Conservation (phyloP, 2,329 filamentous ascomycete genomes). For the Talaromyces piceae region DNA sequence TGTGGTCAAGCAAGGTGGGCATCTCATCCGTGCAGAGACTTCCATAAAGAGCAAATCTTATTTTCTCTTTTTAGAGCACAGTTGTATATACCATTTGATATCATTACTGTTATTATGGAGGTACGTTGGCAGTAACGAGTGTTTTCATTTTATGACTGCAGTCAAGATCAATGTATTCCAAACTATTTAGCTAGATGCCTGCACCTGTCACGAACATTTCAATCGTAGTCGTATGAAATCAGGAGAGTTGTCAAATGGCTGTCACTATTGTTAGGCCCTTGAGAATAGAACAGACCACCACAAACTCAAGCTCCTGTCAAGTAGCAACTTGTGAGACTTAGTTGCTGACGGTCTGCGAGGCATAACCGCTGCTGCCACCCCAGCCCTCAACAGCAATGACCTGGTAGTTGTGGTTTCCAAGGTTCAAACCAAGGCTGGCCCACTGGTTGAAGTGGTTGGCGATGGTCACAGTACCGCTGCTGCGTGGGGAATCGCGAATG, state of each 20-base stretch:
- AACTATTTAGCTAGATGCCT: background rate
- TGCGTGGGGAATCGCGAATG: constrained; percentile 29
- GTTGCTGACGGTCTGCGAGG: constrained; percentile 6
- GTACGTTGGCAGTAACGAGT: background rate
- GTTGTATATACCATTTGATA: background rate
- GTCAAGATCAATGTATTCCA: background rate
- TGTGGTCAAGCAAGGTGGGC: background rate
- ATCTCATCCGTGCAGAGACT: background rate
- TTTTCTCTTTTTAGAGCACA: background rate
- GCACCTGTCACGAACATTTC: background rate
- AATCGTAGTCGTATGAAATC: background rate
- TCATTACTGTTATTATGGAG: background rate
- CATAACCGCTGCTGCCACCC: constrained; percentile 4
- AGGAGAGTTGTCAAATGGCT: background rate
- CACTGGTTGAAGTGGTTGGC: constrained; percentile 33
- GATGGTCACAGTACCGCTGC: constrained; percentile 28
- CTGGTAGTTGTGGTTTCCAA: constrained; percentile 33
- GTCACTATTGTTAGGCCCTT: background rate
- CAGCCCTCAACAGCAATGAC: constrained; percentile 35
- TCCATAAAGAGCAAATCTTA: background rate
- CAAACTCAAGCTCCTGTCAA: background rate
- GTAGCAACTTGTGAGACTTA: background rate
- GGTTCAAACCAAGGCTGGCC: constrained; percentile 24
- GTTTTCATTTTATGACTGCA: background rate
- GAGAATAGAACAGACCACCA: background rate